Evolutionary conservation across 257 asterid genomes (phyloP).

Genomic region (Primulina eburnea): DNA sequence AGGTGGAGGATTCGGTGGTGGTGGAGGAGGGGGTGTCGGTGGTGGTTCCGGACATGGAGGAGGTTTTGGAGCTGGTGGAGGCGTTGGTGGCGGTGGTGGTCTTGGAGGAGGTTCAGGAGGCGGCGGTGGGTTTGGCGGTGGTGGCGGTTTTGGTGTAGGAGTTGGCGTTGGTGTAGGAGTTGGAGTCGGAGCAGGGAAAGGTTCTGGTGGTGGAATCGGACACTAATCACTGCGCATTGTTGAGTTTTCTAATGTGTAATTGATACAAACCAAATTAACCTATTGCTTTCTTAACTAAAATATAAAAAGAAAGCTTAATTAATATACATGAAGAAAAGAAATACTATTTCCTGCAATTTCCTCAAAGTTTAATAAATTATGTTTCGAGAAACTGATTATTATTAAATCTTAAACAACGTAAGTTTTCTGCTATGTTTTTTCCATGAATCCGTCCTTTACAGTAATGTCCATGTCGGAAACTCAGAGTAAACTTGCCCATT

Average conservation of each 20-base stretch:
- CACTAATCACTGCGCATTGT: not conserved
- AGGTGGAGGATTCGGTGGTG: not conserved
- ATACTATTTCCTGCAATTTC: too few species aligned
- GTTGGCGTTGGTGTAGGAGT: not conserved
- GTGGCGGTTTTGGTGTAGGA: not conserved
- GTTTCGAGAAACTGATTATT: too few species aligned
- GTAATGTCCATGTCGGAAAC: too few species aligned
- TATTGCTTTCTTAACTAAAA: not conserved
- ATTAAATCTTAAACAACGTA: too few species aligned
- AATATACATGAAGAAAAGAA: too few species aligned
- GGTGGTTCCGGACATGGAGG: not conserved
- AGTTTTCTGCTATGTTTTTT: too few species aligned
- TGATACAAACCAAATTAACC: too few species aligned
- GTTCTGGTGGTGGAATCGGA: slow-evolving; percentile 3
- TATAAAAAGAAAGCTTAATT: not conserved
- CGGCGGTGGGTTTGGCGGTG: not conserved
- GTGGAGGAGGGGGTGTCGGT: not conserved
- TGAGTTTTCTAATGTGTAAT: not conserved
- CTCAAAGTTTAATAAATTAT: too few species aligned
- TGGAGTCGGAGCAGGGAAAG: not conserved
- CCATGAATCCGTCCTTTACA: too few species aligned
- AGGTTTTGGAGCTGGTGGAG: not conserved
- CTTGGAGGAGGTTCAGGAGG: too few species aligned
- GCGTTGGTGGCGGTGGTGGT: not conserved
- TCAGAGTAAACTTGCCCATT: too few species aligned